Base-by-base conservation (phyloP, 139 green algal species). In the Chlorella sp. region DNA sequence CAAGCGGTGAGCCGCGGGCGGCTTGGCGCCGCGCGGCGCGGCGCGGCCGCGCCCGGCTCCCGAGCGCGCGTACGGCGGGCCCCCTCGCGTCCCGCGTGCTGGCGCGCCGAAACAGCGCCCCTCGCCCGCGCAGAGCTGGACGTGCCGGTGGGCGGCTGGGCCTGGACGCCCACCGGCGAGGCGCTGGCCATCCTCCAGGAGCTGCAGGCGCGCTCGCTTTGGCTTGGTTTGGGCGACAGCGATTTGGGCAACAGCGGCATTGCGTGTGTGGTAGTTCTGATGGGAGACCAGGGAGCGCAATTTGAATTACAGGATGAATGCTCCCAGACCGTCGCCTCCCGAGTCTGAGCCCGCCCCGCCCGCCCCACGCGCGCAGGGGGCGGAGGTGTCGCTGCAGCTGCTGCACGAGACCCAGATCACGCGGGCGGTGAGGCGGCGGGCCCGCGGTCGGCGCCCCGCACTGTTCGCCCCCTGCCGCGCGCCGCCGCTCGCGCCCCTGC, bases 161-260 rank as follows among this genome's bases (percentile, higher is more conserved):
- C 60, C 35, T 78, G 72, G 72, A 60, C 45, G 5, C 50, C 61
- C 33, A 78, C 72, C 14, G 8, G 11, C 0, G 72, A 78, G 45
- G 72, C 72, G 9, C 72, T 78, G 27, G 33, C 11, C 35, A 71
- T 78, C 14, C 72, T 78, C 45, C 45, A 69, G 27, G 27, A 67
- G 40, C 70, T 76, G 53, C 21, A 23, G 9, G 14, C 14, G 8
- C 29, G 33, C 2, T 59, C 45, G 59, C 42, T 69, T 55, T 38
- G 50, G 31, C 6, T 58, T n/a, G 12, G 19, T 19, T 6, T 19
- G 29, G 51, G 21, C 27, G 17, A 8, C 33, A 35, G 60, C 6
- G 5, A 35, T 33, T n/a, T 7, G 60, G 60, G 5, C 11, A 2
- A 21, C 14, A 2, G 36, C 17, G 36, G 61, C 12, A 33, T 33